A percentile compares a stretch with the other conserved stretches of the same genome.
These are phyloP conservation scores for Neovahlkampfia damariscottae DNA, from an alignment of 78 protist genomes.

Conservation along the genomic window DNA sequence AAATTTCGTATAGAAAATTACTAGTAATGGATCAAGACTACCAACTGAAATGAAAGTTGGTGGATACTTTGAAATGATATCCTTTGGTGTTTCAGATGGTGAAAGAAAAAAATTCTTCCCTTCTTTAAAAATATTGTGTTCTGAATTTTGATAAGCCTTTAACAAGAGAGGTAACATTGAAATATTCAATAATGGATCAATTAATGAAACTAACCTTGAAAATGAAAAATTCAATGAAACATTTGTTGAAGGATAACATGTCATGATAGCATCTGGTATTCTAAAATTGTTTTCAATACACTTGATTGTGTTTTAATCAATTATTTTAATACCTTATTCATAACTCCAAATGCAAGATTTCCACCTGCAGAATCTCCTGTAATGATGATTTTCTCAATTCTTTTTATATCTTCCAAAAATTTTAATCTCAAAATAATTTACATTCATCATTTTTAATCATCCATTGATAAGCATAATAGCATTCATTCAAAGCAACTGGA, in stretches of 20 bases:
- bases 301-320: too few relatives aligned
- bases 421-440: background rate
- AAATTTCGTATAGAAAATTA: background rate
- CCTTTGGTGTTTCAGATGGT: background rate
- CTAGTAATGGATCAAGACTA: background rate
- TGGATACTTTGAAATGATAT: background rate
- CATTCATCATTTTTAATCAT: background rate
- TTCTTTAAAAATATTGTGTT: background rate
- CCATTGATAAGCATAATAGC: slow-evolving; percentile 37
- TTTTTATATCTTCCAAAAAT: too few relatives aligned
- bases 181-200: slow-evolving; percentile 17
- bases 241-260: background rate
- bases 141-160: too few relatives aligned
- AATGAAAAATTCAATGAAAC: background rate
- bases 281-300: background rate
- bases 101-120: background rate
- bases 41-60: background rate
- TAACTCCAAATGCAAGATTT: slow-evolving; percentile 12
- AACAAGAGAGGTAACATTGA: background rate
- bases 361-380: slow-evolving; percentile 46
- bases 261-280: background rate
- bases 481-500: slow-evolving; percentile 24
- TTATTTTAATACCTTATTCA: too few relatives aligned
- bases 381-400: background rate
- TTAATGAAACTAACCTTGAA: slow-evolving; percentile 10